Base-by-base conservation (phyloP, 148 eudicot genomes). In the Salicornia ramosissima region DNA sequence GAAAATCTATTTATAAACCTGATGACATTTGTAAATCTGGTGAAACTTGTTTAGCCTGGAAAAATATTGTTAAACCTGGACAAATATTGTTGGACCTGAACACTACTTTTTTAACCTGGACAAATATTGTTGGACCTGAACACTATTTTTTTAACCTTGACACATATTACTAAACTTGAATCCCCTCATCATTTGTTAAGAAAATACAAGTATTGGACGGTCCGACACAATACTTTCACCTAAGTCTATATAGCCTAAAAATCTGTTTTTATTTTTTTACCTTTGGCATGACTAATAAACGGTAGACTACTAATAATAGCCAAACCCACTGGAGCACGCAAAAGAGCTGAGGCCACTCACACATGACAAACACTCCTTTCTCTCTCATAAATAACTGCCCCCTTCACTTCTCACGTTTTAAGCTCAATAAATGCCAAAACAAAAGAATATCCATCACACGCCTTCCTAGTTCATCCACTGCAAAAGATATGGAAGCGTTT, bases 371-470 rank as follows among this genome's bases (percentile, higher is more conserved):
- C 30, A 18, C 53, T 49, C 42, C 36, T 42, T 34, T 61, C 67
- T 71, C 67, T 59, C 57, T 60, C 50, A 62, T 42, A 21, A 36
- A 28, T 55, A 15, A 42, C 60, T 40, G 39, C 67, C 70, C 66
- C n/a, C 31, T 22, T 43, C 19, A 24, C 18, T n/a, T n/a, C 30
- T 76, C 70, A 69, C 70, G 70, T 75, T 75, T 65, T 21, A 6
- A 52, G 28, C 28, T 25, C 76, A 77, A 72, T 77, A 77, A 77
- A 77, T 72, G 80, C 68, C 80, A 77, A 72, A 77, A 77, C 16
- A 77, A 72, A 77, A 77, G 80, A 77, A 77, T 77, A 77, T 77
- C 76, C 80, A 26, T 56, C 56, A 47, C 68, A 53, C 76, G 71
- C 49, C 72, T 67, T 68, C 62, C 80, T 77, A 36, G 62, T 42